Evolutionary conservation across 2,329 filamentous ascomycete genomes (phyloP).

Genomic region (Cryoendolithus antarcticus): DNA sequence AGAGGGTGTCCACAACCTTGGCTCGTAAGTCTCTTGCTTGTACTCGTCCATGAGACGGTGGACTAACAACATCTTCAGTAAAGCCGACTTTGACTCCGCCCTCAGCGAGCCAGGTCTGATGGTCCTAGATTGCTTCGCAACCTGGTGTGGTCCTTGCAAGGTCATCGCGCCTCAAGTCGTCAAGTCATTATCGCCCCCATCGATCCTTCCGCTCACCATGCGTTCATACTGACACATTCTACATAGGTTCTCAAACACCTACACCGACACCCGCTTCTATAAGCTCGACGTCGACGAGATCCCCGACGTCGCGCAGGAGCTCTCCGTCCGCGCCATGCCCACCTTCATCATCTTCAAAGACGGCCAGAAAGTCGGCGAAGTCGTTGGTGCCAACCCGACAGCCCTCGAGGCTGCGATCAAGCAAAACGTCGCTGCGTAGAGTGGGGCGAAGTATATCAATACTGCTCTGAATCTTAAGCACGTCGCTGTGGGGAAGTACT

Average conservation of each 20-base stretch:
- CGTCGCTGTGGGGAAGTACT: too few species aligned
- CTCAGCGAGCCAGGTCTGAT: constrained; percentile 46
- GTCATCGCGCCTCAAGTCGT: constrained; percentile 66
- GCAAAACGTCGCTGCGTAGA: constrained; percentile 10
- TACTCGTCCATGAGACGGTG: constrained; percentile 1
- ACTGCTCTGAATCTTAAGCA: too few species aligned
- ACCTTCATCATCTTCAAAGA: constrained; percentile 79
- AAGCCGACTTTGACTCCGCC: constrained; percentile 45
- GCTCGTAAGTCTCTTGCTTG: constrained; percentile 2
- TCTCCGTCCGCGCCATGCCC: constrained; percentile 81
- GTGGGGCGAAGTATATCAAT: too few species aligned
- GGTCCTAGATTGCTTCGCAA: constrained; percentile 76
- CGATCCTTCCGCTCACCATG: too few species aligned
- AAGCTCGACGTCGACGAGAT: constrained; percentile 87
- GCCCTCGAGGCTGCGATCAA: constrained; percentile 46
- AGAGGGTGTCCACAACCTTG: constrained; percentile 39
- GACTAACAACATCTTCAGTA: constrained; percentile 30
- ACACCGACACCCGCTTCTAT: constrained; percentile 58
- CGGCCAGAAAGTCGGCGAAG: constrained; percentile 57
- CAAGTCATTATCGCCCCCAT: constrained; percentile 34
- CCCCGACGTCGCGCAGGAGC: constrained; percentile 60
- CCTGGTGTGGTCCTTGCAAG: constrained; percentile 94
- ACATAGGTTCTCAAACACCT: constrained; percentile 46
- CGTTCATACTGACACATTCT: constrained; percentile 6
- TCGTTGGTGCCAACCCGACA: constrained; percentile 70